Evolutionary conservation across 805 yeast genomes (phyloP).

Genomic region (Jamesozyma jinghongensis): DNA sequence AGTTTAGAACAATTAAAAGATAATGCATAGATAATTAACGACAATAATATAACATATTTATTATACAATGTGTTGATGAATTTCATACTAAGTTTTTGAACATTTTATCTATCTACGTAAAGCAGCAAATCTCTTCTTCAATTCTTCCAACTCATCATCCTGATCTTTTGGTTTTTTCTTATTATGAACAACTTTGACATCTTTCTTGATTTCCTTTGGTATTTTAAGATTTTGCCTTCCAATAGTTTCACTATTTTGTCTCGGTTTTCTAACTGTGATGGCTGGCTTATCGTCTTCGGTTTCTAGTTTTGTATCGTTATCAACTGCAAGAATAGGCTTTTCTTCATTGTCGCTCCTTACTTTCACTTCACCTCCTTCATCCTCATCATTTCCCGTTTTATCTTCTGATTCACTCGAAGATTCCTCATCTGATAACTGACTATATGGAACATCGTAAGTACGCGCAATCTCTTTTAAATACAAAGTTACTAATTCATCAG

Average conservation of each 20-base stretch:
- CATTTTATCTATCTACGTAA: constrained; percentile 38
- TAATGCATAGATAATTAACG: background rate
- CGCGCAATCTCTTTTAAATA: constrained; percentile 74
- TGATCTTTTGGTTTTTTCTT: constrained; percentile 18
- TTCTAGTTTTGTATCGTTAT: constrained; percentile 28
- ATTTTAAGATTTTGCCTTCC: constrained; percentile 30
- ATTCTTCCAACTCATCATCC: constrained; percentile 49
- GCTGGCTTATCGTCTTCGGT: constrained; percentile 29
- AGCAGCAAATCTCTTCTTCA: constrained; percentile 70
- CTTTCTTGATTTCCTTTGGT: constrained; percentile 35
- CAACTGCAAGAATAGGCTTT: constrained; percentile 33
- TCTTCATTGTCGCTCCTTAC: constrained; percentile 16
- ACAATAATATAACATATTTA: too few species aligned
- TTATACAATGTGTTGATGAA: too few species aligned
- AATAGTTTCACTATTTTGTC: constrained; percentile 34
- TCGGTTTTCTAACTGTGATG: constrained; percentile 36
- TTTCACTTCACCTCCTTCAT: background rate
- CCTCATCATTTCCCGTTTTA: background rate
- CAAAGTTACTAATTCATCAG: constrained; percentile 50
- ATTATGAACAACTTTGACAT: constrained; percentile 25
- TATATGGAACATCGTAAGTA: constrained; percentile 68
- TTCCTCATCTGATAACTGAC: constrained; percentile 35
- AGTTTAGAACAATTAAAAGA: constrained; percentile 6
- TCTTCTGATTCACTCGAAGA: background rate
- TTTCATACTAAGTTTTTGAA: too few species aligned